Conservation (phyloP, 129 eudicot genomes). For the Flaveria ramosissima region DNA sequence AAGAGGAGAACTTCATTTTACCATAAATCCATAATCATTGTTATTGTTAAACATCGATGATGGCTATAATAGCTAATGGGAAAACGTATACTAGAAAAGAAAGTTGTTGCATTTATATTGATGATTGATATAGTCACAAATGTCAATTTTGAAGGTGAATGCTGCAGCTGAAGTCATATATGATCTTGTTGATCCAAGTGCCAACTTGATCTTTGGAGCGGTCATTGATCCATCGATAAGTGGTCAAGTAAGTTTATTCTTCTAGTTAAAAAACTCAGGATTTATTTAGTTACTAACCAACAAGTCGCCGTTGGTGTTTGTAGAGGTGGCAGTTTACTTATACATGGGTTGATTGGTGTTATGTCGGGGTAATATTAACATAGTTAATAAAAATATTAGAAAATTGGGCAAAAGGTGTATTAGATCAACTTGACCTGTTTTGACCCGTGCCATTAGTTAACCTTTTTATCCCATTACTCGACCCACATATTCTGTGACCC, state of each 20-base stretch:
- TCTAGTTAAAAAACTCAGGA: neutral
- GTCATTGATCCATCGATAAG: slow-evolving; percentile 82
- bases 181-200: slow-evolving; percentile 95
- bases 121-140: slow-evolving; percentile 7
- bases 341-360: neutral
- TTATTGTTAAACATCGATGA: neutral
- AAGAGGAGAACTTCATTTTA: neutral
- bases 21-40: no score
- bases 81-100: neutral
- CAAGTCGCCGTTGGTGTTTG: neutral
- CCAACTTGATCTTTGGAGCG: slow-evolving; percentile 91
- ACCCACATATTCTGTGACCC: neutral
- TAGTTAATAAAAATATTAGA: neutral
- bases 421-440: neutral
- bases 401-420: neutral
- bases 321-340: neutral
- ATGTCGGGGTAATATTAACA: neutral
- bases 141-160: slow-evolving; percentile 66
- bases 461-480: neutral
- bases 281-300: neutral
- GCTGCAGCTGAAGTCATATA: slow-evolving; percentile 97
- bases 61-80: neutral
- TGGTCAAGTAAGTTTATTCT: slow-evolving; percentile 73
- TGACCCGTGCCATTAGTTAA: neutral
- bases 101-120: slow-evolving; percentile 19